phyloP scores from a whole-genome alignment of 2,329 filamentous ascomycete genomes.

The Graphilbum ipis-grandicollis region DNA sequence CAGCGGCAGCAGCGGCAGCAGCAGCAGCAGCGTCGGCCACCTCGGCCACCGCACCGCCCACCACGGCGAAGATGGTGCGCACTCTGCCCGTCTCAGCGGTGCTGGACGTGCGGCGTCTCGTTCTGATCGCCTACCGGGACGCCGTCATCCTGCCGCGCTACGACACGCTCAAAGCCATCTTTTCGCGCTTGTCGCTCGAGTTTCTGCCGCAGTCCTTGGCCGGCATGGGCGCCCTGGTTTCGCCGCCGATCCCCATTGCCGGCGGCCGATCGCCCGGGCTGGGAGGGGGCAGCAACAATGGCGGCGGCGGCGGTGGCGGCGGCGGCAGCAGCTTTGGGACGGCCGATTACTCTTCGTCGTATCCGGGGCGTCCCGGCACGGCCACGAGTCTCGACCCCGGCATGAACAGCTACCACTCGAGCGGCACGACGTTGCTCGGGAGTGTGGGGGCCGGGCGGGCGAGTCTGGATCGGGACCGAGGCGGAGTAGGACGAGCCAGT shows the following conservation, averaged over 20 bases:
- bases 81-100: slow-evolving; percentile 32
- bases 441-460: slow-evolving; percentile 24
- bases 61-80: too few relatives aligned
- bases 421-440: slow-evolving; percentile 63
- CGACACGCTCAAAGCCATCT: slow-evolving; percentile 74
- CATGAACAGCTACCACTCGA: too few relatives aligned
- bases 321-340: slow-evolving; percentile 15
- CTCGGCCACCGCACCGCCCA: slow-evolving; percentile 11
- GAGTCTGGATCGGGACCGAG: slow-evolving; percentile 15
- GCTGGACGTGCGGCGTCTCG: slow-evolving; percentile 76
- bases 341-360: too few relatives aligned
- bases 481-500: too few relatives aligned
- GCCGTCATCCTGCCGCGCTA: slow-evolving; percentile 76
- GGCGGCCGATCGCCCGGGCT: background rate
- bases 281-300: too few relatives aligned
- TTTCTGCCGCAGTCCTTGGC: slow-evolving; percentile 41
- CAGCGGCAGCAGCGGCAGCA: slow-evolving; percentile 12
- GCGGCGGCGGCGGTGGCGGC: slow-evolving; percentile 4
- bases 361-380: slow-evolving; percentile 61
- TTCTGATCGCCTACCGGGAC: slow-evolving; percentile 77
- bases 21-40: background rate
- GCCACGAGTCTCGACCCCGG: too few relatives aligned
- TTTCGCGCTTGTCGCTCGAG: slow-evolving; percentile 76
- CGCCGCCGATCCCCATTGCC: slow-evolving; percentile 31
- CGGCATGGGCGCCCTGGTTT: slow-evolving; percentile 24